Conservation (phyloP, 768 basidiomycete species). For the Mrakia hoshinonis region DNA sequence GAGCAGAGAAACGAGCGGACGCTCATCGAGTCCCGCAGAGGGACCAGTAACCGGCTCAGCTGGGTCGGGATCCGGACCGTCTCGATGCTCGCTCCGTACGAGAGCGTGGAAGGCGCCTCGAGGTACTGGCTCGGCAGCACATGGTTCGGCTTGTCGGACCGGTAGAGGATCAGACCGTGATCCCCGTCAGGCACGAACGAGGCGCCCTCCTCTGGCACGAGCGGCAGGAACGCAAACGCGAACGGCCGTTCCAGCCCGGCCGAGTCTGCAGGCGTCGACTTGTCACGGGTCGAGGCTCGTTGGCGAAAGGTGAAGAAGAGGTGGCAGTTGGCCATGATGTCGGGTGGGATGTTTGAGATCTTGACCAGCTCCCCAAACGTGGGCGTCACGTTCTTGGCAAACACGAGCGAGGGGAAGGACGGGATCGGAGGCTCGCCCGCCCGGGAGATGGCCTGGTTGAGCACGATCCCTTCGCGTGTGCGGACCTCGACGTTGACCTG, state of each 20-base stretch:
- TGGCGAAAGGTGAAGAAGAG: constrained; percentile 90
- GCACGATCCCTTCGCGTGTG: constrained; percentile 56
- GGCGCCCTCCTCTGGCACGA: constrained; percentile 59
- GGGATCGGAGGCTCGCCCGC: constrained; percentile 72
- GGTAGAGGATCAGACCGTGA: constrained; percentile 75
- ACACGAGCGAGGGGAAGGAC: constrained; percentile 83
- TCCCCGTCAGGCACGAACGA: constrained; percentile 83
- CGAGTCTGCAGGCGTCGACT: constrained; percentile 29
- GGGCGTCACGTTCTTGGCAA: constrained; percentile 74
- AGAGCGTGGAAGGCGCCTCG: constrained; percentile 54
- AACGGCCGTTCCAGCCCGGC: constrained; percentile 62
- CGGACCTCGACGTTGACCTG: constrained; percentile 87
- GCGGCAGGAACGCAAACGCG: constrained; percentile 83
- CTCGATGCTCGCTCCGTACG: constrained; percentile 45
- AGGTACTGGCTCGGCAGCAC: constrained; percentile 62
- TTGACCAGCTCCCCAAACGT: constrained; percentile 92
- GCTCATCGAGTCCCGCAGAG: constrained; percentile 65
- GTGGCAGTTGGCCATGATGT: constrained; percentile 69
- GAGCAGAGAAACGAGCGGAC: constrained; percentile 87
- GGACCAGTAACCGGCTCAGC: constrained; percentile 56
- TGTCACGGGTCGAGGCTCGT: constrained; percentile 40
- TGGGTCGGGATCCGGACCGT: constrained; percentile 47
- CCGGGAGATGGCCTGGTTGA: constrained; percentile 62
- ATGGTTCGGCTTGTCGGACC: constrained; percentile 52
- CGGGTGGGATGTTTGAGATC: constrained; percentile 56